Conservation (phyloP, 2,329 filamentous ascomycete genomes). For the Hymenoscyphus fructigenus region DNA sequence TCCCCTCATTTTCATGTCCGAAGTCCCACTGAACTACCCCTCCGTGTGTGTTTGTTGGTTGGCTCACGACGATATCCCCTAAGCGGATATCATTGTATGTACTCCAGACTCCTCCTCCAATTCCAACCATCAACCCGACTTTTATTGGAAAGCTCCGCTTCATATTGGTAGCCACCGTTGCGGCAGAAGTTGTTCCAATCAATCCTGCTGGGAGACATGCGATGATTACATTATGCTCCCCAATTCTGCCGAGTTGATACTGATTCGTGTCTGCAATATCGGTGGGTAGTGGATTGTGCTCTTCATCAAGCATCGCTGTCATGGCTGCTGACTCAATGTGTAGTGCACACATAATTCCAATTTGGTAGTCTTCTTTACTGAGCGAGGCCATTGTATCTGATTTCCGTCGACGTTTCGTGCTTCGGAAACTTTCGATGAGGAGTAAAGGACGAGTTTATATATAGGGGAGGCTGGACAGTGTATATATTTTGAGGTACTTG, state of each 20-base stretch:
- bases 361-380: slow-evolving; percentile 6
- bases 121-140: slow-evolving; percentile 45
- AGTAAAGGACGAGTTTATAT: too few species aligned
- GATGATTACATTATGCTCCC: slow-evolving; percentile 25
- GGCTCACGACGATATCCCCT: not conserved
- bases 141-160: slow-evolving; percentile 37
- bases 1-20: not conserved
- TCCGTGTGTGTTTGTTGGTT: not conserved
- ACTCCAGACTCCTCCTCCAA: slow-evolving; percentile 35
- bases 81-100: too few species aligned
- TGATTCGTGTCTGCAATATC: slow-evolving; percentile 16
- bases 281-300: not conserved
- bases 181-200: slow-evolving; percentile 30
- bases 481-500: too few species aligned
- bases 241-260: slow-evolving; percentile 23
- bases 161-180: slow-evolving; percentile 37
- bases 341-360: slow-evolving; percentile 14
- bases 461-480: too few species aligned
- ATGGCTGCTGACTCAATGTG: slow-evolving; percentile 10
- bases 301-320: slow-evolving; percentile 33
- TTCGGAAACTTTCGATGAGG: too few species aligned
- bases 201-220: slow-evolving; percentile 21
- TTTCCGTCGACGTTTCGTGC: too few species aligned
- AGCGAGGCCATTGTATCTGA: not conserved
- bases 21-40: not conserved